Evolutionary conservation across 73 alveolate species (phyloP).

Genomic region (Effrenium voratum): DNA sequence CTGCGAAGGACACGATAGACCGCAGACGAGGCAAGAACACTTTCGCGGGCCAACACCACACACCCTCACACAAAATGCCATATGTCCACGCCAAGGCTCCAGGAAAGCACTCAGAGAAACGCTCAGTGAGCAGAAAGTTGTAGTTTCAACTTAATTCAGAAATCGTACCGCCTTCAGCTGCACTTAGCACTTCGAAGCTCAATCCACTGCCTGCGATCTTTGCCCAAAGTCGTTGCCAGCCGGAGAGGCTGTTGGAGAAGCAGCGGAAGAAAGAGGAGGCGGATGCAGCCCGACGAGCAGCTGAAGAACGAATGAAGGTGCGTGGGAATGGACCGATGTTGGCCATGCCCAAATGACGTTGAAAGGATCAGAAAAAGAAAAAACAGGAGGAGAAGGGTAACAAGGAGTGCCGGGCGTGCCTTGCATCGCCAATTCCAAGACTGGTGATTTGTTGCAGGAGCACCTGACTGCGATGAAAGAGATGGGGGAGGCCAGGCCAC

Average conservation of each 20-base stretch:
- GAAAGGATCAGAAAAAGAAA: slow-evolving; percentile 59
- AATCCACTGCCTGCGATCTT: not conserved
- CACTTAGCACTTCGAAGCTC: no score
- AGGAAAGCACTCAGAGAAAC: no score
- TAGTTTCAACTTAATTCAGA: no score
- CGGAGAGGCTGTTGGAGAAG: slow-evolving; percentile 55
- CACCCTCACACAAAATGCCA: no score
- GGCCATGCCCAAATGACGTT: not conserved
- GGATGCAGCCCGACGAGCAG: slow-evolving; percentile 70
- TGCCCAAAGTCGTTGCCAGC: not conserved
- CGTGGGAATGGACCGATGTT: not conserved
- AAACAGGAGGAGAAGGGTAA: slow-evolving; percentile 61
- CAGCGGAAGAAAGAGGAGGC: slow-evolving; percentile 83
- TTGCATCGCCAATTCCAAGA: not conserved
- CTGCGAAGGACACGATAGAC: no score
- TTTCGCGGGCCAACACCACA: no score
- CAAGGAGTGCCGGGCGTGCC: not conserved
- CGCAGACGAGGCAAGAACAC: no score
- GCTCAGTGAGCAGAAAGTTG: no score
- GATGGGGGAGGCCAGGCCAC: slow-evolving; percentile 54
- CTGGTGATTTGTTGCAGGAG: not conserved
- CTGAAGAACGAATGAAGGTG: slow-evolving; percentile 83
- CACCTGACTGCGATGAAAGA: slow-evolving; percentile 62
- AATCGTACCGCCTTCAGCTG: no score
- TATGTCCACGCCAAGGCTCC: no score